phyloP scores from a whole-genome alignment of 1,284 basidiomycete species.

The Thelephora terrestris region DNA sequence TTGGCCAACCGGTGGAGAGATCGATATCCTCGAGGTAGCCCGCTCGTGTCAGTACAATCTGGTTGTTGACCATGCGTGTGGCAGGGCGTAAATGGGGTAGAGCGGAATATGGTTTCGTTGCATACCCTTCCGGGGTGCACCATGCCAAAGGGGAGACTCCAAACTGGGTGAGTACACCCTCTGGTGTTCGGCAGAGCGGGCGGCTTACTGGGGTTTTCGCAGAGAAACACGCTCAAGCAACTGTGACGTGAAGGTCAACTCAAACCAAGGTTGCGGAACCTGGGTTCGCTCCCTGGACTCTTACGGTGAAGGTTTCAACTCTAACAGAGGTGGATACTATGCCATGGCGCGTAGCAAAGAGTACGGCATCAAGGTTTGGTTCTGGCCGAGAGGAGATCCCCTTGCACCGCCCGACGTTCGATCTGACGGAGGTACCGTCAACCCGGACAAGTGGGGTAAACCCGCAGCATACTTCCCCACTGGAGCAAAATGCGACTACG shows the following conservation, averaged over 20 bases:
- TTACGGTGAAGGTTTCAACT: constrained; percentile 43
- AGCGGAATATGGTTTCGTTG: constrained; percentile 38
- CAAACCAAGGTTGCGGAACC: constrained; percentile 56
- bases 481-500: constrained; percentile 29
- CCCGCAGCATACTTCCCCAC: constrained; percentile 44
- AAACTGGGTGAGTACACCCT: constrained; percentile 32
- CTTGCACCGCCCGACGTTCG: constrained; percentile 31
- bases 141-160: constrained; percentile 27
- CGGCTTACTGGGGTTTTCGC: constrained; percentile 2
- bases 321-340: constrained; percentile 39
- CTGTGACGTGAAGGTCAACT: constrained; percentile 41
- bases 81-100: constrained; percentile 35
- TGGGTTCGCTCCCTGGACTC: constrained; percentile 32
- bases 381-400: constrained; percentile 35
- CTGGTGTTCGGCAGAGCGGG: constrained; percentile 1
- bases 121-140: constrained; percentile 41
- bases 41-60: neutral
- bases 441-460: constrained; percentile 31
- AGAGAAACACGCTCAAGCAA: constrained; percentile 28
- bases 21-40: constrained; percentile 20
- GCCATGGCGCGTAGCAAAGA: constrained; percentile 28
- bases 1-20: constrained; percentile 44
- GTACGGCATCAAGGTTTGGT: constrained; percentile 42
- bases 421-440: constrained; percentile 18
- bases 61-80: neutral